phyloP scores from a whole-genome alignment of 306 rosid genomes.

The Prunus mume region DNA sequence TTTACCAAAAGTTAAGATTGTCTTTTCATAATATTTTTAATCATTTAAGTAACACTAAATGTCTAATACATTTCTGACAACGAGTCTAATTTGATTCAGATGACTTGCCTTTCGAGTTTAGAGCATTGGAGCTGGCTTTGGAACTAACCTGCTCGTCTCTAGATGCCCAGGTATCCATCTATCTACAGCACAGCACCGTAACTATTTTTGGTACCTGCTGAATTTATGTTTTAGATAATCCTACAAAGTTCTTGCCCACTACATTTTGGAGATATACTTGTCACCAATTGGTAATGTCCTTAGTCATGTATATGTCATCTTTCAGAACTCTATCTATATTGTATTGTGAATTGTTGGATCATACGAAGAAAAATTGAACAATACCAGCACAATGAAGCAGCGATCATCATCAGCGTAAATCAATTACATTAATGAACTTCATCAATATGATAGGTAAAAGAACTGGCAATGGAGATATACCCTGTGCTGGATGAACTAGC shows the following conservation, averaged over 20 bases:
- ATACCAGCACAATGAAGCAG: constrained; percentile 12
- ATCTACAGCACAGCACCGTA: background rate
- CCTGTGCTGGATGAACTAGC: constrained; percentile 88
- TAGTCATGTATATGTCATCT: background rate
- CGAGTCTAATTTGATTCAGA: constrained; percentile 57
- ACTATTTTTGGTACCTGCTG: background rate
- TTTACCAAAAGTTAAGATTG: background rate
- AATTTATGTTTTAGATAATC: background rate
- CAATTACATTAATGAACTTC: constrained; percentile 22
- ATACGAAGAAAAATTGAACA: background rate
- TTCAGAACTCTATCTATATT: background rate
- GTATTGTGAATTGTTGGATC: background rate
- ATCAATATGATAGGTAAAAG: constrained; percentile 59
- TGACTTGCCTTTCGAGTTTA: constrained; percentile 86
- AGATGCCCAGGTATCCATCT: constrained; percentile 75
- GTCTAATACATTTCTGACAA: constrained; percentile 27
- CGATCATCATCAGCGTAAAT: constrained; percentile 12
- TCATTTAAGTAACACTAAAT: constrained; percentile 1
- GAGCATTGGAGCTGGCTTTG: constrained; percentile 90
- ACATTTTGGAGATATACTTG: background rate
- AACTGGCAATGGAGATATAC: constrained; percentile 72
- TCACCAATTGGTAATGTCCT: background rate
- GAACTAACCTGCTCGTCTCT: constrained; percentile 87
- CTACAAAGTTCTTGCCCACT: background rate
- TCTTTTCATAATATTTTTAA: background rate